Evolutionary conservation across 768 basidiomycete genomes (phyloP), one percentile per base, ranked within the genome.

Genomic region (Boletus fagicola): DNA sequence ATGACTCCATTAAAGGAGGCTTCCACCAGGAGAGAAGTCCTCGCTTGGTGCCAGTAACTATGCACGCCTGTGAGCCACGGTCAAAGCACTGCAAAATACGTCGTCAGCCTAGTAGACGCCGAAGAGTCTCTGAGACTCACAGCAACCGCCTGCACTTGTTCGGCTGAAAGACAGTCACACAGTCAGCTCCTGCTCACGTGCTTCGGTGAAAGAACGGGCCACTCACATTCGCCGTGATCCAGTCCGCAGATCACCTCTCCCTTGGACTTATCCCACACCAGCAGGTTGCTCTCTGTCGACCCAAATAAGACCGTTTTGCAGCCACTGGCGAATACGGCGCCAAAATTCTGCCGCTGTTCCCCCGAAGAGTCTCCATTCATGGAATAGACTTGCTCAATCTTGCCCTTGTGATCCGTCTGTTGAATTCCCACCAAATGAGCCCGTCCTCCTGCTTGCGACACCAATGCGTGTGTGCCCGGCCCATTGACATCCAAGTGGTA

Each of bases 221-320:
- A 64, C 78, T 62, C 66, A 86, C 85, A 80, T 61, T 84, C 80
- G 15, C 78, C 77, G 61, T 87, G 84, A 60, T 84, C 81, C 62
- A 88, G 66, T 31, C 82, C 86, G 68, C 82, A 84, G 15, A 85
- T 75, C 26, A 86, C 69, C 3, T 72, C 72, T 12, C 77, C 81
- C 54, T 77, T 81, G 65, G 74, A 75, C 65, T 74, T 78, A 63
- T 88, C 84, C 86, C 87, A 88, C 33, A 83, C 80, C 39, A 87
- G 70, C 30, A 83, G 74, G 67, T 78, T 84, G 20, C 77, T 78
- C 18, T 84, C 82, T 20, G 78, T 70, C 30, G 66, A 73, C 28
- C 86, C 87, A 62, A 82, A 87, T 55, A 88, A 63, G 24, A 88
- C 78, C 9, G 77, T 76, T 59, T 81, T 79, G 16, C 81, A 83